phyloP scores from a whole-genome alignment of 1,284 basidiomycete genomes.

The Gastroboletus turbinatus region DNA sequence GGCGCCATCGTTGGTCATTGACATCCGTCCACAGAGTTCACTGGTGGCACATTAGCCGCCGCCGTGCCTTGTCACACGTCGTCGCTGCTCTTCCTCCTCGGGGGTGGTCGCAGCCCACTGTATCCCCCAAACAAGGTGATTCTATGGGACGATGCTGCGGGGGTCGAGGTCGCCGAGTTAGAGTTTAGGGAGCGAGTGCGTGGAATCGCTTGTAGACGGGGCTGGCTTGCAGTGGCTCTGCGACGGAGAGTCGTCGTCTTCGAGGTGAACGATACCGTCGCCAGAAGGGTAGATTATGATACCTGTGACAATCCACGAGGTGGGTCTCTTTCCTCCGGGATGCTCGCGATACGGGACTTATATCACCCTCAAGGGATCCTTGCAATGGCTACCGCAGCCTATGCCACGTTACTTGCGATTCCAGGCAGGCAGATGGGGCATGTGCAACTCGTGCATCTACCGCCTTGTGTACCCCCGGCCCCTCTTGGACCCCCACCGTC shows the following conservation, averaged over 20 bases:
- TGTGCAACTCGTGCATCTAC: constrained; percentile 85
- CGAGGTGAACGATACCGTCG: constrained; percentile 60
- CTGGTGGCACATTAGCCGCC: constrained; percentile 76
- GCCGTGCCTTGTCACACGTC: constrained; percentile 82
- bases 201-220: constrained; percentile 76
- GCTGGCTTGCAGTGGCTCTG: constrained; percentile 83
- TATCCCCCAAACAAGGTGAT: constrained; percentile 95
- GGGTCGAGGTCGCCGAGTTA: constrained; percentile 80
- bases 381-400: constrained; percentile 74
- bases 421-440: constrained; percentile 90
- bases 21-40: constrained; percentile 50
- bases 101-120: constrained; percentile 86
- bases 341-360: constrained; percentile 10
- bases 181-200: constrained; percentile 89
- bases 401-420: constrained; percentile 81
- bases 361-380: constrained; percentile 65
- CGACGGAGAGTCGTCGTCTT: constrained; percentile 80
- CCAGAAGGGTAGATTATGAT: constrained; percentile 80
- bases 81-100: constrained; percentile 86
- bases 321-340: constrained; percentile 37
- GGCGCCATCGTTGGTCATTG: background rate
- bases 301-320: constrained; percentile 88
- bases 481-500: constrained; percentile 33
- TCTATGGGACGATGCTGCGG: constrained; percentile 81
- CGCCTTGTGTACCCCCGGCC: constrained; percentile 59